Percentiles rank a stretch among this genome's conserved stretches.
phyloP scores from a whole-genome alignment of 2,329 filamentous ascomycete species.

The Diaporthe australafricana region DNA sequence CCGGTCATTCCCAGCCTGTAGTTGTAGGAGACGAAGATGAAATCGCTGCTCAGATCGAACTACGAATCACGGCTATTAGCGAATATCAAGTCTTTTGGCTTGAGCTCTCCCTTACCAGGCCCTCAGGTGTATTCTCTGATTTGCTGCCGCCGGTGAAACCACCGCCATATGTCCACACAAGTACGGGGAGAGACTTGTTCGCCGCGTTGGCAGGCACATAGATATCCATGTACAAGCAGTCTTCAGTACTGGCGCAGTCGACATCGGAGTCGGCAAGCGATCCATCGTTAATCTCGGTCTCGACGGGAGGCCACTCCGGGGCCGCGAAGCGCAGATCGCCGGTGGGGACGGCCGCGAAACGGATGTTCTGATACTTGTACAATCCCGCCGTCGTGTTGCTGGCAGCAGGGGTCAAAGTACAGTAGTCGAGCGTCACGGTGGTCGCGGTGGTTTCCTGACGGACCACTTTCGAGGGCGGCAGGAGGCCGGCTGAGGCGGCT shows the following conservation, averaged over 20 bases:
- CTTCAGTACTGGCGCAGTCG: constrained; percentile 50
- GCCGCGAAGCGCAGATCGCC: constrained; percentile 48
- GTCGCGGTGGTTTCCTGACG: constrained; percentile 31
- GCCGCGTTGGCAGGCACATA: constrained; percentile 58
- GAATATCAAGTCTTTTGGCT: constrained; percentile 47
- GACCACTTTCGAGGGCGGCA: constrained; percentile 24
- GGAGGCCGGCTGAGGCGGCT: not conserved
- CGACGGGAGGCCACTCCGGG: constrained; percentile 48
- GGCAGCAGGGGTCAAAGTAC: constrained; percentile 41
- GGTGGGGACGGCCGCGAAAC: constrained; percentile 48
- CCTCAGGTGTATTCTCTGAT: constrained; percentile 48
- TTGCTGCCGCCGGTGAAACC: constrained; percentile 56
- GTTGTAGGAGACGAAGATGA: constrained; percentile 57
- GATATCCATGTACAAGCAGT: constrained; percentile 63
- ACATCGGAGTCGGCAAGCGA: constrained; percentile 46
- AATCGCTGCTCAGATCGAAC: constrained; percentile 45
- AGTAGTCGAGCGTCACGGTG: constrained; percentile 45
- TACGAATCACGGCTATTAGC: constrained; percentile 48
- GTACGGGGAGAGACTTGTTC: constrained; percentile 54
- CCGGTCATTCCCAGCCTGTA: constrained; percentile 63
- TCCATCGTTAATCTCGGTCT: constrained; percentile 48
- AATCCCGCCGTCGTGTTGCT: constrained; percentile 43
- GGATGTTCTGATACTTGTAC: constrained; percentile 51
- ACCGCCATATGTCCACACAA: constrained; percentile 59
- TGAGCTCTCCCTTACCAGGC: constrained; percentile 46